phyloP scores from a whole-genome alignment of 352 stramenopile species.

The Blastocystis sp. region DNA sequence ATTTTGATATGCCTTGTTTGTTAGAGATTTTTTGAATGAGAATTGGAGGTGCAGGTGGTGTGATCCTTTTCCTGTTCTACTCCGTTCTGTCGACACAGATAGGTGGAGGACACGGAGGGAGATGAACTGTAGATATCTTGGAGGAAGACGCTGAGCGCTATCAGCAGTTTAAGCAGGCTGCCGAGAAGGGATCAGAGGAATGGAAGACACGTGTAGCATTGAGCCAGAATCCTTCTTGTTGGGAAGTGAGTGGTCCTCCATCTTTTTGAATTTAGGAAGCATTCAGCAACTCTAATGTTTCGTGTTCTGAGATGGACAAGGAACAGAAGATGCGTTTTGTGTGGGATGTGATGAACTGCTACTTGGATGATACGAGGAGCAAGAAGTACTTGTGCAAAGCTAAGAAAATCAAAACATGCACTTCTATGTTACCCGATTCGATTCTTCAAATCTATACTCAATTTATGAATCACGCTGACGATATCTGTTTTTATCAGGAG shows the following conservation, averaged over 20 bases:
- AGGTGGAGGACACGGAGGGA: background rate
- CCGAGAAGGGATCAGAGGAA: background rate
- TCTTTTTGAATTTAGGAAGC: background rate
- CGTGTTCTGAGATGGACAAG: slow-evolving; percentile 10
- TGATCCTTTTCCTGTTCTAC: background rate
- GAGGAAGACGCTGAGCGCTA: background rate
- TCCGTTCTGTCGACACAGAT: background rate
- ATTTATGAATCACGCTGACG: slow-evolving; percentile 33
- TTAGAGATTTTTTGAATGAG: background rate
- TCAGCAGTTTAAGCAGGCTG: background rate
- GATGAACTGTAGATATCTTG: background rate
- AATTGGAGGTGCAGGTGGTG: background rate
- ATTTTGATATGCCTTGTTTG: slow-evolving; percentile 73
- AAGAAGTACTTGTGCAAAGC: background rate
- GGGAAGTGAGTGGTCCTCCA: background rate
- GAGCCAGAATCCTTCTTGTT: slow-evolving; percentile 16
- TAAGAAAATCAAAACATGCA: background rate
- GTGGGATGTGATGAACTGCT: slow-evolving; percentile 23
- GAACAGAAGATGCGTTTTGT: slow-evolving; percentile 36
- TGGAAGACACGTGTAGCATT: background rate
- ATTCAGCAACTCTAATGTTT: background rate
- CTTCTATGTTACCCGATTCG: background rate
- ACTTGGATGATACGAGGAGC: slow-evolving; percentile 10
- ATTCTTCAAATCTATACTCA: slow-evolving; percentile 44
- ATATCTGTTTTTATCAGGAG: slow-evolving; percentile 7